Evolutionary conservation across 768 basidiomycete species (phyloP).

Genomic region (Dioszegia hungarica): DNA sequence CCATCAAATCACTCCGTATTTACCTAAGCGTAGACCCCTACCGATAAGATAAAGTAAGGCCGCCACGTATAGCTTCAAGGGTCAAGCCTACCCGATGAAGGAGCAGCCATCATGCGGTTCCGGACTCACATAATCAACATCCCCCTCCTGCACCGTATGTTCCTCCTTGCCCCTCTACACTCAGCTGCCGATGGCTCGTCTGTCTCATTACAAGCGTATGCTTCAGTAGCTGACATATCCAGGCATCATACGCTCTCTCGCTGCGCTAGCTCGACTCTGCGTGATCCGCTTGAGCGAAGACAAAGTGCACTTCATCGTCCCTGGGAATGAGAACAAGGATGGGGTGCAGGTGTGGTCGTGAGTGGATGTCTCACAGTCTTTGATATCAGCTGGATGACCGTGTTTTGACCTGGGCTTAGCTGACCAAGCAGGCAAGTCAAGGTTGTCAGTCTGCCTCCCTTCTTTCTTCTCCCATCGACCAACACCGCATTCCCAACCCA

Average conservation of each 20-base stretch:
- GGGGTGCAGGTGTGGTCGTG: slow-evolving; percentile 50
- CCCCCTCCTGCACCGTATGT: slow-evolving; percentile 38
- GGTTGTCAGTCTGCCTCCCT: slow-evolving; percentile 25
- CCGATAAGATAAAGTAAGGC: too few relatives aligned
- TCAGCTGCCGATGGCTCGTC: neutral
- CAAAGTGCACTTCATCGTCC: slow-evolving; percentile 45
- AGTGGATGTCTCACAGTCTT: slow-evolving; percentile 9
- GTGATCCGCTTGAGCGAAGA: slow-evolving; percentile 39
- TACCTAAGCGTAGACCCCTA: too few relatives aligned
- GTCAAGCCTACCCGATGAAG: neutral
- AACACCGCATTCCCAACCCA: neutral
- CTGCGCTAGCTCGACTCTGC: slow-evolving; percentile 35
- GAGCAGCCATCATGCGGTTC: slow-evolving; percentile 36
- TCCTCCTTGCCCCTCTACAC: neutral
- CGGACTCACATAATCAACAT: slow-evolving; percentile 42
- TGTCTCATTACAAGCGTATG: neutral
- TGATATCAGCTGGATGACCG: neutral
- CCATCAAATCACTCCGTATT: too few relatives aligned
- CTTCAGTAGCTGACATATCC: neutral
- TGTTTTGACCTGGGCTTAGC: neutral
- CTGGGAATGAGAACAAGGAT: slow-evolving; percentile 43
- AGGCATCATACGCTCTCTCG: slow-evolving; percentile 44
- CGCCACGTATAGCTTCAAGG: too few relatives aligned
- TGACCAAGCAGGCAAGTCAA: slow-evolving; percentile 33
- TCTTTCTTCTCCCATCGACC: neutral